Conservation (phyloP, 2,329 filamentous ascomycete genomes). For the Neonectria punicea region DNA sequence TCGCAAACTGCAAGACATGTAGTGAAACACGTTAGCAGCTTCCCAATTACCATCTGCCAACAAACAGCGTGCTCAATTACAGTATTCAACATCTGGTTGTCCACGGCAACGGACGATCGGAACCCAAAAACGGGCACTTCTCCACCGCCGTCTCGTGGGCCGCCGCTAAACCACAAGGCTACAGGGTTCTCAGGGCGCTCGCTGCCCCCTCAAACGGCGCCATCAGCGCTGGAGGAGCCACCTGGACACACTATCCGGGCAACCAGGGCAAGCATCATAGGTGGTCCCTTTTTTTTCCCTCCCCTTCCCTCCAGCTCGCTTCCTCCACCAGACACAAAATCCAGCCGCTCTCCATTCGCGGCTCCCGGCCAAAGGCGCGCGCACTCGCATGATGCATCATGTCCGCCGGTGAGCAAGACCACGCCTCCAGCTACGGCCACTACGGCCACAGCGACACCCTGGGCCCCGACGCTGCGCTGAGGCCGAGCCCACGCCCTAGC, state of each 20-base stretch:
- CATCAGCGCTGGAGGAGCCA: conserved; percentile 8
- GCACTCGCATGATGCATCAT: conserved; percentile 48
- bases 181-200: conserved; percentile 9
- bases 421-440: conserved; percentile 29
- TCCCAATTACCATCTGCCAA: neutral
- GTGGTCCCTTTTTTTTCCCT: conserved; percentile 20
- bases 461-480: conserved; percentile 5
- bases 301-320: conserved; percentile 2
- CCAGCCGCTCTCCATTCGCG: conserved; percentile 1
- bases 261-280: conserved; percentile 22
- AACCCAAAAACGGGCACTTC: neutral
- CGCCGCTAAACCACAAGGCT: conserved; percentile 17
- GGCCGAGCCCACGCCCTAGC: conserved; percentile 20
- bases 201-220: conserved; percentile 13
- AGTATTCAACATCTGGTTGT: conserved; percentile 1
- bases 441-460: conserved; percentile 30
- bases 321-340: conserved; percentile 10
- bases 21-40: neutral
- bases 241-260: conserved; percentile 10
- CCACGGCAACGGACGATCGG: conserved; percentile 18
- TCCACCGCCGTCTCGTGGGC: conserved; percentile 1
- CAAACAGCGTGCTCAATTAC: neutral
- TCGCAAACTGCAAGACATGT: neutral
- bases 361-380: conserved; percentile 13
- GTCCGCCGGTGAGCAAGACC: conserved; percentile 48